Conservation (phyloP, 139 green algal species). For the Chara braunii region DNA sequence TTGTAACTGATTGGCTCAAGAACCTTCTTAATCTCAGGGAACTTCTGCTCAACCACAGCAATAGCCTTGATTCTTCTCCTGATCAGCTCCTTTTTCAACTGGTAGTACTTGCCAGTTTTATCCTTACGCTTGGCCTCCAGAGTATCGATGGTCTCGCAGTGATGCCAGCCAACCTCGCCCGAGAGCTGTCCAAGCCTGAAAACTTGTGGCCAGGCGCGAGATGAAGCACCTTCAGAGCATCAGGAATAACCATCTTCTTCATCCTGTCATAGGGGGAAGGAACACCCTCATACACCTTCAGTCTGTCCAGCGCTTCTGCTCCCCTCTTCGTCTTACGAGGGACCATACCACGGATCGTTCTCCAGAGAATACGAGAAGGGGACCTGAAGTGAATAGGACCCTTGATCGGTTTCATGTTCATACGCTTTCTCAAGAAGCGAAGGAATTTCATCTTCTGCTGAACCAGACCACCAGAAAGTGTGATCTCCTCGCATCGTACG, state of each 20-base stretch:
- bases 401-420: slow-evolving; percentile 84
- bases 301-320: slow-evolving; percentile 80
- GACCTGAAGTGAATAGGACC: slow-evolving; percentile 91
- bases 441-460: slow-evolving; percentile 87
- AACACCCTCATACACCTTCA: slow-evolving; percentile 95
- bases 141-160: slow-evolving; percentile 61
- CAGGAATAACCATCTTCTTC: slow-evolving; percentile 93
- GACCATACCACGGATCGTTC: slow-evolving; percentile 88
- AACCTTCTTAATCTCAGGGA: no score
- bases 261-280: slow-evolving; percentile 79
- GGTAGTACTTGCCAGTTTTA: slow-evolving; percentile 51
- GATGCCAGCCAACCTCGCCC: slow-evolving; percentile 91
- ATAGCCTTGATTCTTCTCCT: slow-evolving; percentile 16
- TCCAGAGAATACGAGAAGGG: slow-evolving; percentile 82
- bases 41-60: no score
- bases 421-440: slow-evolving; percentile 63
- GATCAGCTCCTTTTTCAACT: slow-evolving; percentile 45
- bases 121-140: slow-evolving; percentile 89
- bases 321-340: slow-evolving; percentile 94
- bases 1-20: no score
- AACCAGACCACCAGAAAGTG: slow-evolving; percentile 89
- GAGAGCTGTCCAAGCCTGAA: slow-evolving; percentile 82
- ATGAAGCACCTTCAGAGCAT: slow-evolving; percentile 90
- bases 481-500: slow-evolving; percentile 85
- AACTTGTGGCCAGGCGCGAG: slow-evolving; percentile 85